Percentiles rank a stretch among this genome's conserved stretches.
Conservation (phyloP, 139 green algal species). For the Diplosphaera chodatii region DNA sequence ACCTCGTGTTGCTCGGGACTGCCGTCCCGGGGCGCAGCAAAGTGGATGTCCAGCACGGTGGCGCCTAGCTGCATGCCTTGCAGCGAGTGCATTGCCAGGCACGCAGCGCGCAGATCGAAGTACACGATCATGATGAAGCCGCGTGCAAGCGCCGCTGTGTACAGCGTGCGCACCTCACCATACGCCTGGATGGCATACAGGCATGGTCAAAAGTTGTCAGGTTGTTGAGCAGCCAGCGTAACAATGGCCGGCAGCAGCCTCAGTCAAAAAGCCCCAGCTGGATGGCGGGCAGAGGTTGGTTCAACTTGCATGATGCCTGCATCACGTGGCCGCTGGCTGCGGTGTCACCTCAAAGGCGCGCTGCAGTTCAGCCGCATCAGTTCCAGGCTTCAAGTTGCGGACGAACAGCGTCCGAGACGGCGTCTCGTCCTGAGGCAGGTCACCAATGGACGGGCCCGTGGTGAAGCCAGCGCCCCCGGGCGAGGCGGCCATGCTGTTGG, state of each 20-base stretch:
- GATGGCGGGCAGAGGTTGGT: no score
- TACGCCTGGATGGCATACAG: slow-evolving; percentile 64
- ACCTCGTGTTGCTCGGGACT: background rate
- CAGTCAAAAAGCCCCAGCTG: no score
- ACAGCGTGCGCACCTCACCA: slow-evolving; percentile 76
- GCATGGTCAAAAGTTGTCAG: no score
- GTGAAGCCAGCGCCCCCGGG: background rate
- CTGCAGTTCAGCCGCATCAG: slow-evolving; percentile 51
- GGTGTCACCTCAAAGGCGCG: slow-evolving; percentile 41
- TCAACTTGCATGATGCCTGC: no score
- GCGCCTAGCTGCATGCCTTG: slow-evolving; percentile 36
- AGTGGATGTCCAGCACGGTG: slow-evolving; percentile 60
- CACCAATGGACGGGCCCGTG: slow-evolving; percentile 6
- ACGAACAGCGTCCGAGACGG: slow-evolving; percentile 78
- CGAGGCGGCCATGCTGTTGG: background rate
- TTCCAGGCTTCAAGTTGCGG: slow-evolving; percentile 45
- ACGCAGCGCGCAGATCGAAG: slow-evolving; percentile 80
- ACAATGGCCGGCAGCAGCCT: no score
- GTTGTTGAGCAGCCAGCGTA: no score
- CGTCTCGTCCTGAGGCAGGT: slow-evolving; percentile 38
- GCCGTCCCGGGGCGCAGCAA: slow-evolving; percentile 53
- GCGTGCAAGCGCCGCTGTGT: slow-evolving; percentile 68
- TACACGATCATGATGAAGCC: slow-evolving; percentile 88
- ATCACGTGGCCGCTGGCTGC: no score
- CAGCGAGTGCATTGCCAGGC: slow-evolving; percentile 58